Base-by-base conservation (phyloP, 495 filamentous ascomycete genomes). In the Lasiosphaeriaceae sp. region DNA sequence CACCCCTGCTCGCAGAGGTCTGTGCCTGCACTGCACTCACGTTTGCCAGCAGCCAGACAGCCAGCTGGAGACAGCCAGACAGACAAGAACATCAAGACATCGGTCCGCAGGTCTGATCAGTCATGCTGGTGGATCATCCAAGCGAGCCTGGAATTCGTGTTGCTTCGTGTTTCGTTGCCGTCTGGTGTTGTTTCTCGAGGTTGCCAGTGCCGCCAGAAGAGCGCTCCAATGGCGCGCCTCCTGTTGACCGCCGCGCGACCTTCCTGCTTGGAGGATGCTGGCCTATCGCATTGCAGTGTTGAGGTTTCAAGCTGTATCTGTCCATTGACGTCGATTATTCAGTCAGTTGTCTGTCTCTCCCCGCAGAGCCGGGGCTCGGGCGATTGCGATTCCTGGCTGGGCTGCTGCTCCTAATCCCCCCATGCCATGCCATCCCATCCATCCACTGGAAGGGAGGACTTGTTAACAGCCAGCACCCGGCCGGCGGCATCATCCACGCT, bases 151-250 rank as follows among this genome's bases (percentile, higher is more conserved):
- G 43, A 54, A 53, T 31, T 31, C 45, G 53, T 58, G 24, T 31
- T 55, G 59, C 59, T 35, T 58, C 39, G 29, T 58, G 55, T 58
- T 62, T 55, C 52, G 53, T 29, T 62, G 47, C 46, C 52, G 60
- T 62, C 59, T 61, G 59, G 59, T 49, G 41, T 58, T 29, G 22
- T 22, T 45, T 22, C 26, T 45, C 19, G 45, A 39, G 16, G 39
- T 43, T 43, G 9, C 39, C 39, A 29, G 26, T 17, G 43, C 21
- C n/a, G 52, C 2, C 21, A 20, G 37, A 21, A 11, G 34, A 21
- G 11, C 20, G 7, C 9, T 3, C 26, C 26, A 31, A 31, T 31
- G 26, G 26, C n/a, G 26, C 26, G 9, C 26, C 3, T 31, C 26
- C 9, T 6, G 37, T 53, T 53, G 29, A 24, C 19, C n/a, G 11